These are phyloP conservation scores for Lachancea fermentati DNA, from an alignment of 805 yeast genomes.

Conservation along the genomic window DNA sequence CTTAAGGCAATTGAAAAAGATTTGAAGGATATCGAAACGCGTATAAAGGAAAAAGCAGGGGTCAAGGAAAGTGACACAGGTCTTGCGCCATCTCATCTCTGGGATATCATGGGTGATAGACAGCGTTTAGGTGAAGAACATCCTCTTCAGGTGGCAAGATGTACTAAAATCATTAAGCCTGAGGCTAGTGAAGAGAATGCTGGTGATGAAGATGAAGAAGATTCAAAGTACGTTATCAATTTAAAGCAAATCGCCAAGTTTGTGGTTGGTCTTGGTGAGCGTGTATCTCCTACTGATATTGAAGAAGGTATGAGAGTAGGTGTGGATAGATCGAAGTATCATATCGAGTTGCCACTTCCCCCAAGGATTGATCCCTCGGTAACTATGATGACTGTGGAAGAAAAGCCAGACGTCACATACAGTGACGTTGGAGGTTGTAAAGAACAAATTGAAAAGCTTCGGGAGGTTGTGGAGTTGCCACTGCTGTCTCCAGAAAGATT, in stretches of 20 bases:
- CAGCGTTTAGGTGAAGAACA: constrained; percentile 91
- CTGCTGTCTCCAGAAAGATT: constrained; percentile 92
- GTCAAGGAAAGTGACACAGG: constrained; percentile 96
- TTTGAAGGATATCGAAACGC: constrained; percentile 72
- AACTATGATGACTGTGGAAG: constrained; percentile 99
- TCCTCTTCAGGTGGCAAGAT: constrained; percentile 96
- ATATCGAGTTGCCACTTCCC: constrained; percentile 94
- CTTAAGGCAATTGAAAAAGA: constrained; percentile 84
- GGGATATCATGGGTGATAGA: constrained; percentile 97
- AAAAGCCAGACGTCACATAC: constrained; percentile 97
- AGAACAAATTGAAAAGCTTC: constrained; percentile 92
- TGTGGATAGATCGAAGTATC: constrained; percentile 94
- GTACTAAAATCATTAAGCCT: constrained; percentile 89
- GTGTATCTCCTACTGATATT: constrained; percentile 96
- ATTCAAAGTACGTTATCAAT: constrained; percentile 89
- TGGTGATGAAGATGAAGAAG: constrained; percentile 62
- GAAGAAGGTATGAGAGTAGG: constrained; percentile 99
- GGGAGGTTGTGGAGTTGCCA: constrained; percentile 95
- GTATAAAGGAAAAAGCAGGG: constrained; percentile 93
- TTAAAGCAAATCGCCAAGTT: constrained; percentile 97
- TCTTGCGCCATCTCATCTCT: constrained; percentile 89
- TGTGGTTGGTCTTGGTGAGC: constrained; percentile 93
- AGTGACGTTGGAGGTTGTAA: constrained; percentile 98
- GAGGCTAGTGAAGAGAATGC: constrained; percentile 16
- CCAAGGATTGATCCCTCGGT: constrained; percentile 97